A percentile compares a stretch with the other conserved stretches of the same genome.
These are phyloP conservation scores for Cyclotella distinguenda DNA, from an alignment of 108 stramenopile species.

Conservation along the genomic window DNA sequence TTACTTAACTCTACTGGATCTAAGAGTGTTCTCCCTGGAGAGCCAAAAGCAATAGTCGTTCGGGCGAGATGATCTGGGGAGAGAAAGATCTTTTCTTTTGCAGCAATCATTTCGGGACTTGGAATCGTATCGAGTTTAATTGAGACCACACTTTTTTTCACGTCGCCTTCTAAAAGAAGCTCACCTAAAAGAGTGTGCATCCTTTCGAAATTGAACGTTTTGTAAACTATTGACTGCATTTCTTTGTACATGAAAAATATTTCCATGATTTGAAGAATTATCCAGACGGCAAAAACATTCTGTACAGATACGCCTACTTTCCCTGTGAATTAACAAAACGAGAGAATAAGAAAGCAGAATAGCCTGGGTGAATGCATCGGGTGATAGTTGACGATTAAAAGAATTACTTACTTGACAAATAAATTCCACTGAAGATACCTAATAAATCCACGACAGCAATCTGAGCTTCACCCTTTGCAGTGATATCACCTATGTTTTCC, in stretches of 20 bases:
- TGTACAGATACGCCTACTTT: slow-evolving; percentile 56
- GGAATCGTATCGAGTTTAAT: slow-evolving; percentile 36
- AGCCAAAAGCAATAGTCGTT: slow-evolving; percentile 72
- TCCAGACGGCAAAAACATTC: slow-evolving; percentile 64
- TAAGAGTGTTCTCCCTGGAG: slow-evolving; percentile 64
- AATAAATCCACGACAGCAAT: slow-evolving; percentile 92
- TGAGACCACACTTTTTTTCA: neutral
- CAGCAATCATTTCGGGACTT: slow-evolving; percentile 59
- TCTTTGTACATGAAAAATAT: slow-evolving; percentile 88
- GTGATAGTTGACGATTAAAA: too few species aligned
- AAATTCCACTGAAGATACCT: slow-evolving; percentile 83
- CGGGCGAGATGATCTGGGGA: slow-evolving; percentile 69
- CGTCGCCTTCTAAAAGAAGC: slow-evolving; percentile 14
- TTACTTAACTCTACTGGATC: slow-evolving; percentile 60
- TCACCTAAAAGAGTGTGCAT: slow-evolving; percentile 53
- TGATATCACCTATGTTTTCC: slow-evolving; percentile 95
- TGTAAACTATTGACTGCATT: slow-evolving; percentile 81
- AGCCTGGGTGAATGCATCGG: too few species aligned
- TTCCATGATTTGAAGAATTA: slow-evolving; percentile 73
- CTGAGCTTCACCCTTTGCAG: slow-evolving; percentile 95
- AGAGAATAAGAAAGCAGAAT: too few species aligned
- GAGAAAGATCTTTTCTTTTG: slow-evolving; percentile 70
- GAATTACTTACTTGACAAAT: slow-evolving; percentile 54
- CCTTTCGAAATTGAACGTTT: slow-evolving; percentile 88
- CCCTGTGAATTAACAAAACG: slow-evolving; percentile 5